Base-by-base conservation (phyloP, 1,139 yeast species). In the Saccharomyces pastorianus region DNA sequence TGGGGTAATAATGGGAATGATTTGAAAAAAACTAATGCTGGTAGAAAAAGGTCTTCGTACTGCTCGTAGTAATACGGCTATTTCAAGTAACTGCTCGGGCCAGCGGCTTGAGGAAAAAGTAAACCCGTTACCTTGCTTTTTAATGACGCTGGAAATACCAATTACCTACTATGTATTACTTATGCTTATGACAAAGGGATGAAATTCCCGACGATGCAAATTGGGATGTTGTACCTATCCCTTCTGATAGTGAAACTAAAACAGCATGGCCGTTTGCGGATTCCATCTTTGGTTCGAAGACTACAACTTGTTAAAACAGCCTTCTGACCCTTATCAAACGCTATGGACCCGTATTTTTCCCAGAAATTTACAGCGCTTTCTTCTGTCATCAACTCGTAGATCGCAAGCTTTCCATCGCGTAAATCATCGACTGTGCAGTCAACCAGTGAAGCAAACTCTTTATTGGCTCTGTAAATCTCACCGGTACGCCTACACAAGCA, bases 401-500 rank as follows among this genome's bases (percentile, higher is more conserved):
- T 89, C 1, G 98, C 95, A 61, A 90, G 73, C 64, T 86, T 88
- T 20, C 98, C 98, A 68, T 93, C 96, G 61, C 95, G 84, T 64
- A 93, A 74, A 67, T 90, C 96, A 66, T 91, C 97, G 1, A 95
- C 89, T 48, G 84, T 81, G 11, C 89, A 96, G n/a, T 91, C 96
- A 1, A 91, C 97, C 58, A 93, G 72, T 2, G 95, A 88, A 0
- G 98, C 99, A 78, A 93, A 93, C 69, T 93, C 98, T 69, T 91
- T 90, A 70, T 93, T 93, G 1, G 97, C 98, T 58, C 98, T 75
- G 65, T 89, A 93, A 4, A 93, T 91, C 64, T 93, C 98, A 1
- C 99, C 99, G 0, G 99, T 91, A 63, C 99, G 84, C 64, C 98
- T 77, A 98, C 99, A 93, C 44, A 93, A 76, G 72, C 98, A 91